Evolutionary conservation across 2,329 filamentous ascomycete species (phyloP).

Genomic region (Sphaerulina musiva): DNA sequence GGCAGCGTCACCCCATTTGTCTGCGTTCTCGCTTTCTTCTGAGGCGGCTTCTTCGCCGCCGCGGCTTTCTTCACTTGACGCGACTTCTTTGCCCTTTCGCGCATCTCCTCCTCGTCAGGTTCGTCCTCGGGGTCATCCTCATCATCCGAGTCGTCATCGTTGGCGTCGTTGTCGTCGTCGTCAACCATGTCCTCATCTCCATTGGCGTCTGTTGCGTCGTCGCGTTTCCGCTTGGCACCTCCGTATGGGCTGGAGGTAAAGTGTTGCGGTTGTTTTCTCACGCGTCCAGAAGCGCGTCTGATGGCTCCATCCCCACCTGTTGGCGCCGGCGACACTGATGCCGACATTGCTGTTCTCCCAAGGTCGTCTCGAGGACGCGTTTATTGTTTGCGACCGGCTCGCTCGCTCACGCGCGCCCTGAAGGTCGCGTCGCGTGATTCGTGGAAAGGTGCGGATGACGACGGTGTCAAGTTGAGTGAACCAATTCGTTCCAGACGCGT

Average conservation of each 20-base stretch:
- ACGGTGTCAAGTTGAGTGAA: neutral
- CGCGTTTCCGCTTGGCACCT: conserved; percentile 46
- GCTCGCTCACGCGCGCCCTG: neutral
- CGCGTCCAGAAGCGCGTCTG: conserved; percentile 56
- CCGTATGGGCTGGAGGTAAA: conserved; percentile 28
- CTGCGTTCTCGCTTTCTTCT: conserved; percentile 49
- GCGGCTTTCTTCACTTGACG: conserved; percentile 28
- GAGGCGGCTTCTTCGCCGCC: conserved; percentile 32
- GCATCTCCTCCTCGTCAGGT: conserved; percentile 47
- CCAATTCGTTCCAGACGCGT: neutral
- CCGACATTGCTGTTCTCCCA: conserved; percentile 12
- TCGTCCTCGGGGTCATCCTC: conserved; percentile 35
- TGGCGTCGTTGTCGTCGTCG: conserved; percentile 29
- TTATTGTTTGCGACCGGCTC: neutral
- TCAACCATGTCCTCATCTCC: conserved; percentile 34
- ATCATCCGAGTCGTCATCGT: conserved; percentile 31
- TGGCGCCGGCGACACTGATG: conserved; percentile 19
- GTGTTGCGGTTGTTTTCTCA: conserved; percentile 32
- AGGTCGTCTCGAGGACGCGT: conserved; percentile 4
- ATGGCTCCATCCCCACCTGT: conserved; percentile 45
- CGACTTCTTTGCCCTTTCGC: conserved; percentile 29
- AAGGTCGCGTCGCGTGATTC: neutral
- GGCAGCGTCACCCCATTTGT: conserved; percentile 51
- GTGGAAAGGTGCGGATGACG: neutral
- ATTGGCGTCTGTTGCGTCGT: conserved; percentile 31